A percentile compares a stretch with the other conserved stretches of the same genome.
phyloP scores from a whole-genome alignment of 345 rosid genomes.

The Punica granatum region DNA sequence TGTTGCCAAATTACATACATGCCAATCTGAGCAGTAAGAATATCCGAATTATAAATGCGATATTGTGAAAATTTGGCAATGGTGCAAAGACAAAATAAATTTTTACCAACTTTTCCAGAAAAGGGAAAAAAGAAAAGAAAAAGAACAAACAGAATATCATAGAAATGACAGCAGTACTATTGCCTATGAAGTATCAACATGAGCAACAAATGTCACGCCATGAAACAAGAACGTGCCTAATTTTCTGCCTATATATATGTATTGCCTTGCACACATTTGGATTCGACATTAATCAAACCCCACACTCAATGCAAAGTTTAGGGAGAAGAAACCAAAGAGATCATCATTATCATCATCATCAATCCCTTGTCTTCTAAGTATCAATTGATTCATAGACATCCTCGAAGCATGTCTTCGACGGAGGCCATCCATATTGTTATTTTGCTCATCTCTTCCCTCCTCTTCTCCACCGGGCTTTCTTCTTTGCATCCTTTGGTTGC shows the following conservation, averaged over 20 bases:
- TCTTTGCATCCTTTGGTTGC: conserved; percentile 28
- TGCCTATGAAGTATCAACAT: conserved; percentile 1
- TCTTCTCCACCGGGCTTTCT: background rate
- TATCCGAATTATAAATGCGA: no score
- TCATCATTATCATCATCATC: background rate
- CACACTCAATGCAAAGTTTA: background rate
- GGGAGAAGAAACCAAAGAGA: background rate
- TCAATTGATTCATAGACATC: background rate
- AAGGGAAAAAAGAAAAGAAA: background rate
- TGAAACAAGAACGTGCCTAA: conserved; percentile 2
- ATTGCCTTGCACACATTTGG: background rate
- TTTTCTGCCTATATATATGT: background rate
- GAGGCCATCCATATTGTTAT: background rate
- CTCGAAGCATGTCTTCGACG: conserved; percentile 2
- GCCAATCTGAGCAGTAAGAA: no score
- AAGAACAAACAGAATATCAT: no score
- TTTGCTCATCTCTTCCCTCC: conserved; percentile 1
- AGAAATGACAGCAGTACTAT: background rate
- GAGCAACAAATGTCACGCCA: conserved; percentile 2
- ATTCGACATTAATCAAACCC: background rate
- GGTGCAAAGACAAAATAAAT: no score
- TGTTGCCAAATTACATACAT: no score
- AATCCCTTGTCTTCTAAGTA: background rate
- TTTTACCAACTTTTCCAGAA: background rate
- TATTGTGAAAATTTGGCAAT: no score